phyloP scores from a whole-genome alignment of 2,329 filamentous ascomycete genomes.

The Microthyrium microscopicum region DNA sequence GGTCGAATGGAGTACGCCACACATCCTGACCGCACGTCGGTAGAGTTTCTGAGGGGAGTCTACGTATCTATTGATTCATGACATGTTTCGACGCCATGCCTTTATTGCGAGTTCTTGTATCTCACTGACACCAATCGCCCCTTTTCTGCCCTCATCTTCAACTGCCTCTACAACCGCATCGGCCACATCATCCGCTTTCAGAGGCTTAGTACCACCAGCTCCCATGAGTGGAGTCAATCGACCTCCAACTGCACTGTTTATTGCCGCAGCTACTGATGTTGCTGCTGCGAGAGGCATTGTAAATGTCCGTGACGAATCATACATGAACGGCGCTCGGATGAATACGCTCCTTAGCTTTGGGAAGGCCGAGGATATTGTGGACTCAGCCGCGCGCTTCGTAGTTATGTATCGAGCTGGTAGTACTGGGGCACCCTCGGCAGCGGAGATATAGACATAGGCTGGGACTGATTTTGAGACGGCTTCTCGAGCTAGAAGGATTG shows the following conservation, averaged over 20 bases:
- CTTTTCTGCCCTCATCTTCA: constrained; percentile 38
- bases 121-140: constrained; percentile 59
- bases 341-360: constrained; percentile 66
- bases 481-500: constrained; percentile 67
- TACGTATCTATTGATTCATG: too few species aligned
- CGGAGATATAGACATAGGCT: constrained; percentile 77
- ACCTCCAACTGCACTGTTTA: constrained; percentile 65
- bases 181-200: constrained; percentile 10
- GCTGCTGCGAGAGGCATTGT: constrained; percentile 73
- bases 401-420: constrained; percentile 73
- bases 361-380: constrained; percentile 53
- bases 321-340: constrained; percentile 74
- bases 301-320: constrained; percentile 63
- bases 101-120: constrained; percentile 70
- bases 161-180: constrained; percentile 8
- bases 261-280: constrained; percentile 54
- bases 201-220: constrained; percentile 9
- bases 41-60: too few species aligned
- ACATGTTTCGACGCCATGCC: constrained; percentile 84
- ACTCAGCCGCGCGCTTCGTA: constrained; percentile 85
- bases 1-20: too few species aligned
- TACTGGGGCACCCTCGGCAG: constrained; percentile 69
- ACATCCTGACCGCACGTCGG: too few species aligned
- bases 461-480: constrained; percentile 46
- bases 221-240: constrained; percentile 53